Conservation (phyloP, 495 filamentous ascomycete genomes). For the Neurospora sp. region DNA sequence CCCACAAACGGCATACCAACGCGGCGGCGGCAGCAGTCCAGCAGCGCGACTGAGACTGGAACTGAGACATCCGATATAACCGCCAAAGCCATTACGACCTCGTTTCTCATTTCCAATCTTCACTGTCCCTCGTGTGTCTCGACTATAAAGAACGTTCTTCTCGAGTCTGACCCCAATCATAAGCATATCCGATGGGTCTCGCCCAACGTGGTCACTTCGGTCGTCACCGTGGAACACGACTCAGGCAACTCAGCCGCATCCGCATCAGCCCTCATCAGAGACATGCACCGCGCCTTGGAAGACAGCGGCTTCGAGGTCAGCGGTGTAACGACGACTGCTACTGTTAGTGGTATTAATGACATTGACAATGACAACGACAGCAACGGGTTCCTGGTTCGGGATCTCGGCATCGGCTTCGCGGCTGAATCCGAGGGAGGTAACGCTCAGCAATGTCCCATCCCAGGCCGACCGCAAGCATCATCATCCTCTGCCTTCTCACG, state of each 20-base stretch:
- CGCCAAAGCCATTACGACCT: conserved; percentile 25
- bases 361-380: neutral
- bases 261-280: conserved; percentile 6
- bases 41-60: conserved; percentile 2
- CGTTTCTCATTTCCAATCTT: conserved; percentile 45
- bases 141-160: conserved; percentile 40
- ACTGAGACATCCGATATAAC: conserved; percentile 3
- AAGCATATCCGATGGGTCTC: conserved; percentile 37
- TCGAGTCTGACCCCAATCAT: conserved; percentile 23
- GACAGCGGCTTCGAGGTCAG: conserved; percentile 38
- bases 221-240: conserved; percentile 34
- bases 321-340: conserved; percentile 26
- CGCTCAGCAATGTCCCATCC: no score
- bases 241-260: conserved; percentile 7
- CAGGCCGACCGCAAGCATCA: neutral
- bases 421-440: no score
- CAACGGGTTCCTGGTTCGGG: conserved; percentile 4
- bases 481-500: conserved; percentile 9
- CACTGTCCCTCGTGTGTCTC: conserved; percentile 55
- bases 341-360: neutral
- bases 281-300: conserved; percentile 32
- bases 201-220: conserved; percentile 46
- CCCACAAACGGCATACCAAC: neutral
- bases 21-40: neutral
- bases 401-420: neutral